Evolutionary conservation across 805 yeast genomes (phyloP).

Genomic region (Candida peoriensis): DNA sequence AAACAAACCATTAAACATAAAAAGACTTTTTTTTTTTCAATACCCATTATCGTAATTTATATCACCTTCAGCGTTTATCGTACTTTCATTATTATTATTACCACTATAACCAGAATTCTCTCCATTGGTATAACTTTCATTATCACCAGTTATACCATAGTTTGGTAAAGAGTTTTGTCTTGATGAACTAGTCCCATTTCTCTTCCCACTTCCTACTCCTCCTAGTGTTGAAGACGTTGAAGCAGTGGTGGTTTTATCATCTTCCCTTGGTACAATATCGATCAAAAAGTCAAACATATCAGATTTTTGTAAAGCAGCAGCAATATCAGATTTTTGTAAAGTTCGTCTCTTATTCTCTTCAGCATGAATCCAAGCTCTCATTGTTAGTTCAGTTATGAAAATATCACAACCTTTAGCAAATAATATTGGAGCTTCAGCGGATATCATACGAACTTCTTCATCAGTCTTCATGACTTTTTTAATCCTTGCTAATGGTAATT

Average conservation of each 20-base stretch:
- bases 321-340: conserved; percentile 88
- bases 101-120: neutral
- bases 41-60: conserved; percentile 2
- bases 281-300: conserved; percentile 98
- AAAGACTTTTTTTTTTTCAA: neutral
- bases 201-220: neutral
- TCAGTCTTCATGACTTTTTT: conserved; percentile 98
- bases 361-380: conserved; percentile 99
- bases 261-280: conserved; percentile 91
- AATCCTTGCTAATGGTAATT: conserved; percentile 90
- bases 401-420: conserved; percentile 98
- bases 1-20: neutral
- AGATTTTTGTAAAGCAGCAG: conserved; percentile 88
- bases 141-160: too few relatives aligned
- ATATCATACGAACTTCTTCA: conserved; percentile 94
- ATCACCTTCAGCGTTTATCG: conserved; percentile 4
- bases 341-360: conserved; percentile 95
- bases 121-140: too few relatives aligned
- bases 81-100: conserved; percentile 3
- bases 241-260: conserved; percentile 33
- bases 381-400: conserved; percentile 92
- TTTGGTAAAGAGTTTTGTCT: conserved; percentile 1
- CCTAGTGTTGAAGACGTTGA: neutral
- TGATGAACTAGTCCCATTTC: neutral
- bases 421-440: conserved; percentile 96